Base-by-base conservation (phyloP, 208 protist genomes). In the Wallacemonas rigidus region DNA sequence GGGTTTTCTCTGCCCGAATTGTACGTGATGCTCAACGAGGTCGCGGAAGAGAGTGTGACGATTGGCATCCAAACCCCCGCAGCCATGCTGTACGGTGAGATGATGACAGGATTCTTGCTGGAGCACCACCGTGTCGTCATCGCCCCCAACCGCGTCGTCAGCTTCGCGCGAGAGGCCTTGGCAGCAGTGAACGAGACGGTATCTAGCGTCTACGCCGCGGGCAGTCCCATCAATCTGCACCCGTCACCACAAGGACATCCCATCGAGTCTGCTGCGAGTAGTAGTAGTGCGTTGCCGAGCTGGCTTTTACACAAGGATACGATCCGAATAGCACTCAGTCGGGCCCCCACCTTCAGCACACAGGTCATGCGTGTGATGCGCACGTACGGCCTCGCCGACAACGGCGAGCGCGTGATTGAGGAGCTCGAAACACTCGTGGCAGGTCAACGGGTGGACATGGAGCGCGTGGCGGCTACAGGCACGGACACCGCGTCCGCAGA, bases 1-100 rank as follows among this genome's bases (percentile, higher is more conserved):
- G 87, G 87, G 51, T 95, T 95, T 65, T 69, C 84, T 1, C 56
- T 95, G 12, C 83, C 88, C 3, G 89, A 95, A 76, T 55, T 95
- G 54, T 92, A 82, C 68, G 74, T 85, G 4, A 92, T 92, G 78
- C 54, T 92, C 12, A 80, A 83, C 63, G 80, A 85, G 44, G 84
- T 95, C 8, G 79, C 83, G 6, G 74, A 70, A 45, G 86, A 95
- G 65, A 92, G 85, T 12, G 62, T 71, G 15, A 80, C 81, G 60
- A 61, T 89, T 35, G 76, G 81, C 17, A 79, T 82, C 47, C 87
- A 90, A 55, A 86, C 72, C 72, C 63, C 76, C 17, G 61, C 68
- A 1, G 86, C 89, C 4, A 91, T 95, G 89, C 77, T 86, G 15
- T 79, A 95, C 67, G 79, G 79, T n/a, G 89, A 95, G 63, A 71